These are phyloP conservation scores for Fonsecaea erecta DNA, from an alignment of 2,329 filamentous ascomycete species.

Conservation along the genomic window DNA sequence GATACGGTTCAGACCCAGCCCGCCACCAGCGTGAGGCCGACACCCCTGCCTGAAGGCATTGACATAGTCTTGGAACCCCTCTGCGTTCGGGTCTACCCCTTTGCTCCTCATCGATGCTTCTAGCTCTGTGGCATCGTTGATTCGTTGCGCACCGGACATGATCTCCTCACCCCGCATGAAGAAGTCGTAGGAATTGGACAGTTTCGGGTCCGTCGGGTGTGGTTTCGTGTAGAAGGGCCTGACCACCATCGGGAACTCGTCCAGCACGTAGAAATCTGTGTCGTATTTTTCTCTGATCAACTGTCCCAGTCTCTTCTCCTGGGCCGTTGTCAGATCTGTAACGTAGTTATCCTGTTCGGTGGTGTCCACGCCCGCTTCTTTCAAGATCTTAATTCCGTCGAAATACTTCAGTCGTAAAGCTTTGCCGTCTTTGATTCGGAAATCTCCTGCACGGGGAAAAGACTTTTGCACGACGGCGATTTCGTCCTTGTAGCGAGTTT, in stretches of 20 bases:
- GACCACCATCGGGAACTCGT: slow-evolving; percentile 90
- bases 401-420: slow-evolving; percentile 56
- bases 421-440: slow-evolving; percentile 56
- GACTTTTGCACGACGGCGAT: slow-evolving; percentile 54
- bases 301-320: slow-evolving; percentile 74
- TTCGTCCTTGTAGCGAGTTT: slow-evolving; percentile 51
- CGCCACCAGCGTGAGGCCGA: slow-evolving; percentile 67
- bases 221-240: slow-evolving; percentile 93
- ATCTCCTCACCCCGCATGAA: slow-evolving; percentile 74
- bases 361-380: slow-evolving; percentile 56
- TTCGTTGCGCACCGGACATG: slow-evolving; percentile 69
- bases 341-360: slow-evolving; percentile 55
- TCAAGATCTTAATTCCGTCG: slow-evolving; percentile 54
- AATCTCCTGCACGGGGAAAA: slow-evolving; percentile 57
- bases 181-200: slow-evolving; percentile 72
- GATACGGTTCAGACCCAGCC: slow-evolving; percentile 68
- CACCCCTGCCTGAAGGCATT: slow-evolving; percentile 68
- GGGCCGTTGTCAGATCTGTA: slow-evolving; percentile 54
- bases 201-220: slow-evolving; percentile 67
- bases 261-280: slow-evolving; percentile 95
- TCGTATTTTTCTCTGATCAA: slow-evolving; percentile 86
- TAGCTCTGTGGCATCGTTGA: slow-evolving; percentile 65
- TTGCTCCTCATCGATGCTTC: slow-evolving; percentile 63
- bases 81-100: slow-evolving; percentile 62
- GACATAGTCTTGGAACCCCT: slow-evolving; percentile 68